Base-by-base conservation (phyloP, 495 filamentous ascomycete genomes). In the Halenospora varia region DNA sequence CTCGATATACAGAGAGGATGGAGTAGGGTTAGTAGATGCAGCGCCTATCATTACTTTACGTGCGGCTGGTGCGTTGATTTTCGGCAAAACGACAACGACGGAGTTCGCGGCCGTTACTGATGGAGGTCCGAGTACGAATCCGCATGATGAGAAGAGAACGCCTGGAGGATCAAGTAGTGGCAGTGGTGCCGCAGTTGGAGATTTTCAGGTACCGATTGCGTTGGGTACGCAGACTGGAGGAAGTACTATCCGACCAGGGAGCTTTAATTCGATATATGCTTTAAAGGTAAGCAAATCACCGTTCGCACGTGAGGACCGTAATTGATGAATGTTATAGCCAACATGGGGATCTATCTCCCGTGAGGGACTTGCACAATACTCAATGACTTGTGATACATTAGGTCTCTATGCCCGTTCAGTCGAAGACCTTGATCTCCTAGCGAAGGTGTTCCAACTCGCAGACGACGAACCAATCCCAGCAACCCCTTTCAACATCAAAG, bases 311-410 rank as follows among this genome's bases (percentile, higher is more conserved):
- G 8, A 25, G 17, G 24, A 22, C 3, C 9, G 17, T 15, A 24
- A 35, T 39, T 11, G 41, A 20, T 18, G 40, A 10, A 6, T 15
- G 35, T 10, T 15, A 13, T 15, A 64, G 62, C 82, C 81, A 24
- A 85, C 81, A 0, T 80, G 77, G 75, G 75, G 73, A 41, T 65
- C 77, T 0, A 75, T 85, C 23, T 78, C 73, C n/a, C 68, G 77
- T 20, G 80, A 82, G 62, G 81, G 80, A 0, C 62, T 68, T 52
- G 76, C 74, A 60, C 50, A 74, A 15, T 80, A 74, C 65, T 74
- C 76, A 4, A 62, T 73, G 2, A 76, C 66, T 8, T 71, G 77
- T 25, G 81, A 85, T 59, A 85, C 81, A 0, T 51, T 79, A 19
- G 81, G 81, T 1, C 70, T 81, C 45, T 81, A 73, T 51, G 71